Evolutionary conservation across 768 basidiomycete species (phyloP).

Genomic region (Hypholoma sublateritium): DNA sequence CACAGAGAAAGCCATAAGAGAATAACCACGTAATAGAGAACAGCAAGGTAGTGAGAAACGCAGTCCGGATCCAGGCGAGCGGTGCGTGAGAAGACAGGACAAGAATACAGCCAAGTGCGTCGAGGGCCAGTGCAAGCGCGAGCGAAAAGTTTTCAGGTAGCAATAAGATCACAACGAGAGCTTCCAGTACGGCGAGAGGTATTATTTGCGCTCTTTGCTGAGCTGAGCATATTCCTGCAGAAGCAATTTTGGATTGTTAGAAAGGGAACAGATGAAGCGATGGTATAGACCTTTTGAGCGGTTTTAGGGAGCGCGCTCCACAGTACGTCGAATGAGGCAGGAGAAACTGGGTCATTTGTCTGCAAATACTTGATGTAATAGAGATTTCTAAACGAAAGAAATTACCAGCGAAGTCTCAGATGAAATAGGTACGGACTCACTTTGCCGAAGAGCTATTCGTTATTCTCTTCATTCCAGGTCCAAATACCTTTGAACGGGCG

Average conservation of each 20-base stretch:
- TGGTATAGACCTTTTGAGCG: not conserved
- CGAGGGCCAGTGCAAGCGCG: not conserved
- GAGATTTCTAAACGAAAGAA: conserved; percentile 1
- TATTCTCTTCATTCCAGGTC: not conserved
- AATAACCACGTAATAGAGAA: no score
- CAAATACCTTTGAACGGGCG: not conserved
- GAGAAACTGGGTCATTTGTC: conserved; percentile 6
- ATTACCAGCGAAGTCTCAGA: not conserved
- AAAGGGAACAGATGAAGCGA: not conserved
- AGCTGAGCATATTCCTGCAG: not conserved
- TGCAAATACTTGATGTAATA: conserved; percentile 8
- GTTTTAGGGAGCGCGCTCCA: conserved; percentile 3
- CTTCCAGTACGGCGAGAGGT: not conserved
- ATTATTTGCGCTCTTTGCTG: not conserved
- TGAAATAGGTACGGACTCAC: not conserved
- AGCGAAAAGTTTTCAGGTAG: not conserved
- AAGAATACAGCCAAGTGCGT: no score
- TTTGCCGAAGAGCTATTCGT: not conserved
- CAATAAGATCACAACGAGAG: no score
- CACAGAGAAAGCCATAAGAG: no score
- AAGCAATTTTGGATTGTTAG: not conserved
- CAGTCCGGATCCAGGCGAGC: no score
- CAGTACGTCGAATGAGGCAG: not conserved
- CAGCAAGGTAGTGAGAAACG: no score
- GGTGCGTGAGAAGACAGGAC: no score